phyloP scores from a whole-genome alignment of 139 green algal genomes.

The Diplosphaera chodatii region DNA sequence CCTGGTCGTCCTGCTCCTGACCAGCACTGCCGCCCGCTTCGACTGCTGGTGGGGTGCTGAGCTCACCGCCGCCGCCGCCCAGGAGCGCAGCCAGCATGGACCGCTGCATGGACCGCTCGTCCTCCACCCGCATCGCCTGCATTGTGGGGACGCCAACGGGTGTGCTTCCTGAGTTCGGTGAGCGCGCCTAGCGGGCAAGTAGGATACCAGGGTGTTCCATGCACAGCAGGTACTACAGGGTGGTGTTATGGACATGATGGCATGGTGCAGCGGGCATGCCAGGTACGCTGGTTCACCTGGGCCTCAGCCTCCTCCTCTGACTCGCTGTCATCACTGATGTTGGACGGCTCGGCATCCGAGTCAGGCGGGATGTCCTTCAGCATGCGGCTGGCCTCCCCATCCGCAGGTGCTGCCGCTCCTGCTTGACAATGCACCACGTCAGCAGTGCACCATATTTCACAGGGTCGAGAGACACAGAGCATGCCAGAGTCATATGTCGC shows the following conservation, averaged over 20 bases:
- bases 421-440: no score
- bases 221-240: no score
- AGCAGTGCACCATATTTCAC: no score
- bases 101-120: slow-evolving; percentile 4
- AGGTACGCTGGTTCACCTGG: neutral
- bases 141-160: neutral
- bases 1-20: neutral
- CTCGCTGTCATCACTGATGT: neutral
- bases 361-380: neutral
- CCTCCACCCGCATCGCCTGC: neutral
- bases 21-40: neutral
- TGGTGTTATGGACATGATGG: no score
- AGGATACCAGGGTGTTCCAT: no score
- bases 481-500: no score
- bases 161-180: no score
- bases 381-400: neutral
- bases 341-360: neutral
- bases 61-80: neutral
- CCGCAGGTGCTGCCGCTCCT: neutral
- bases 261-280: no score
- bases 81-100: slow-evolving; percentile 15
- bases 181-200: no score
- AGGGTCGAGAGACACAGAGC: no score
- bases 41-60: neutral
- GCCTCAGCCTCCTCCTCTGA: neutral